Conservation (phyloP, 768 basidiomycete species). For the Rubroboletus satanas region DNA sequence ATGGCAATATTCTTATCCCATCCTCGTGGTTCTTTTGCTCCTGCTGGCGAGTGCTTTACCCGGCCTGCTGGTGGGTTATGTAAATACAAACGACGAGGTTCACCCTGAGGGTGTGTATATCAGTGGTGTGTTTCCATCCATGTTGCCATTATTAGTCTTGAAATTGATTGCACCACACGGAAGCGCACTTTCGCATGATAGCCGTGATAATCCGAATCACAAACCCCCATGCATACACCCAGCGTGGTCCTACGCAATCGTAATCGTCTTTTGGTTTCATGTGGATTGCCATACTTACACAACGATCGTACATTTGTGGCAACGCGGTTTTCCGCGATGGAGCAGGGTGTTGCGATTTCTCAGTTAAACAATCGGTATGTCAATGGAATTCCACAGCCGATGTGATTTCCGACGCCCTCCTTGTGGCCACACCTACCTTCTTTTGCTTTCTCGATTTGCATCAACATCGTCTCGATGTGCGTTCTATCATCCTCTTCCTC, state of each 20-base stretch:
- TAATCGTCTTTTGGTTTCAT: slow-evolving; percentile 11
- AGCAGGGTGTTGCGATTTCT: slow-evolving; percentile 1
- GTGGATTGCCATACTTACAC: slow-evolving; percentile 7
- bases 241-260: neutral
- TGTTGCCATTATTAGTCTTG: neutral
- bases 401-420: slow-evolving; percentile 12
- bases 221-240: neutral
- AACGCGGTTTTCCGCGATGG: neutral
- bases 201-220: slow-evolving; percentile 6
- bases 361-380: slow-evolving; percentile 15
- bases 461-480: slow-evolving; percentile 16
- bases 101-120: neutral
- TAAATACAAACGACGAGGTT: too few relatives aligned
- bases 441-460: slow-evolving; percentile 19
- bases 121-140: slow-evolving; percentile 1
- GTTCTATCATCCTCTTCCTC: slow-evolving; percentile 10
- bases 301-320: slow-evolving; percentile 5
- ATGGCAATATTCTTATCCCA: slow-evolving; percentile 3
- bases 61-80: too few relatives aligned
- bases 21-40: neutral
- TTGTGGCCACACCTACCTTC: slow-evolving; percentile 15
- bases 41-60: too few relatives aligned
- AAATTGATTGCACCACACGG: slow-evolving; percentile 1
- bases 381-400: slow-evolving; percentile 14
- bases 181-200: slow-evolving; percentile 19